phyloP scores from a whole-genome alignment of 148 eudicot species.

The Talinum fruticosum region DNA sequence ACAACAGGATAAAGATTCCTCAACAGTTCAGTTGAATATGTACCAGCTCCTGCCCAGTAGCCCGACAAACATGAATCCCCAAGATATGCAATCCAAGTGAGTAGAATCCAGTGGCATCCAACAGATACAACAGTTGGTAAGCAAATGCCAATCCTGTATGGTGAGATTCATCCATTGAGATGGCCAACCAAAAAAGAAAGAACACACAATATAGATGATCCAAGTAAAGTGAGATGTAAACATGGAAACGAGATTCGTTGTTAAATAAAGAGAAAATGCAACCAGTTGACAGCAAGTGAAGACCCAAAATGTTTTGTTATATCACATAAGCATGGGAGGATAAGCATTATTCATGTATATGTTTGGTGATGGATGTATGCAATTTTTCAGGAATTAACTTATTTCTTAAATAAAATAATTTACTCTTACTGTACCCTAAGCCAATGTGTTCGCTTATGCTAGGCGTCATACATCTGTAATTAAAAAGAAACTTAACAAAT shows the following conservation, averaged over 20 bases:
- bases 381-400: neutral
- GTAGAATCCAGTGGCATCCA: constrained; percentile 99
- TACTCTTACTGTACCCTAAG: neutral
- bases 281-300: neutral
- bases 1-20: constrained; percentile 6
- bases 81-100: constrained; percentile 88
- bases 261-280: neutral
- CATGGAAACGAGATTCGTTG: neutral
- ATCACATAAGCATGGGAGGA: neutral
- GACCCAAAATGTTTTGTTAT: neutral
- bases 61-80: constrained; percentile 94
- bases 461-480: neutral
- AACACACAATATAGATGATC: neutral
- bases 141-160: constrained; percentile 85
- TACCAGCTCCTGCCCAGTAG: constrained; percentile 99
- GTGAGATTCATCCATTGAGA: neutral
- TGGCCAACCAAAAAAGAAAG: neutral
- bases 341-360: neutral
- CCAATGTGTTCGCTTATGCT: neutral
- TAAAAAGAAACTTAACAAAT: neutral
- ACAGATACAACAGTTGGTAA: constrained; percentile 83
- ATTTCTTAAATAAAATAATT: neutral
- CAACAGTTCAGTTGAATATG: constrained; percentile 5
- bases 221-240: neutral
- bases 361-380: neutral